Evolutionary conservation across 306 rosid species (phyloP).

Genomic region (Castanea sativa): DNA sequence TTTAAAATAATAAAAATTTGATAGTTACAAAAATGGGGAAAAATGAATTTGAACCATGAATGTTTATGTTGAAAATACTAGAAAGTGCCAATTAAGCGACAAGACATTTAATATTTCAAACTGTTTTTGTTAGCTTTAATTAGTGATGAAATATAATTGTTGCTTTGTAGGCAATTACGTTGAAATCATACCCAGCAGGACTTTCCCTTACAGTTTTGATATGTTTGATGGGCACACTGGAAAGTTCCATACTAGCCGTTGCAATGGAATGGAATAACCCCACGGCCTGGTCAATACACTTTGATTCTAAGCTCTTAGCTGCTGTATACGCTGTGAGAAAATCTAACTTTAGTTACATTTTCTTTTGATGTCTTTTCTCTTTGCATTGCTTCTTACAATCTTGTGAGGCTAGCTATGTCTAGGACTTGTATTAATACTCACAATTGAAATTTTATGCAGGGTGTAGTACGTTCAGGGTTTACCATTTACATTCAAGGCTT

Average conservation of each 20-base stretch:
- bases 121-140: too few relatives aligned
- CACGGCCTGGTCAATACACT: too few relatives aligned
- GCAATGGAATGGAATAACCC: too few relatives aligned
- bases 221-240: too few relatives aligned
- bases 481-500: slow-evolving; percentile 40
- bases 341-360: neutral
- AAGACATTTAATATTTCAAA: slow-evolving; percentile 12
- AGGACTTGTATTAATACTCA: neutral
- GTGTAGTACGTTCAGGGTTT: slow-evolving; percentile 42
- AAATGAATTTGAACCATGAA: neutral
- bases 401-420: neutral
- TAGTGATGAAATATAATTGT: too few relatives aligned
- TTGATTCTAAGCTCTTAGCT: too few relatives aligned
- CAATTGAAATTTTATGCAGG: slow-evolving; percentile 30
- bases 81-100: slow-evolving; percentile 36
- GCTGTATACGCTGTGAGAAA: neutral
- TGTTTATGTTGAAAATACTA: slow-evolving; percentile 37
- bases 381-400: neutral
- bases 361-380: neutral
- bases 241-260: too few relatives aligned
- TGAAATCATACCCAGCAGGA: too few relatives aligned
- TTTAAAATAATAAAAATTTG: too few relatives aligned
- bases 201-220: too few relatives aligned
- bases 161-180: too few relatives aligned
- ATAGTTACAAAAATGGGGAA: too few relatives aligned